Conservation (phyloP, 108 stramenopile genomes). For the Nitzschia sp. region DNA sequence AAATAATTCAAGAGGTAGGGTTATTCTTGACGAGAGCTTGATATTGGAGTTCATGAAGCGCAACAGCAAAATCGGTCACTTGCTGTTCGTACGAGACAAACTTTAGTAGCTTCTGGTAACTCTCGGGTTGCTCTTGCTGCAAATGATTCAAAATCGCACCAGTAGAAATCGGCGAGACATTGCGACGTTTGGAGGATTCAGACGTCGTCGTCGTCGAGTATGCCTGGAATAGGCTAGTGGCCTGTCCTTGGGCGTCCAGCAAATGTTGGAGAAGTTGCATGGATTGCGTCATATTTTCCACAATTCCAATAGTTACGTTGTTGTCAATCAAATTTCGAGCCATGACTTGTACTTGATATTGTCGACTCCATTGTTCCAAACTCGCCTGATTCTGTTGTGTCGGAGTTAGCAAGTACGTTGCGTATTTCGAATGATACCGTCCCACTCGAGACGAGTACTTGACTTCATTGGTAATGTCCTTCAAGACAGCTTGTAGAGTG, state of each 20-base stretch:
- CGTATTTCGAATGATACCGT: conserved; percentile 31
- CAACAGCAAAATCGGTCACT: conserved; percentile 10
- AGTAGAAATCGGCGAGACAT: conserved; percentile 6
- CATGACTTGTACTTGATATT: conserved; percentile 20
- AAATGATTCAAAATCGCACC: not conserved
- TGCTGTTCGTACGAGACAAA: conserved; percentile 5
- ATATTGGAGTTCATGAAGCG: conserved; percentile 2
- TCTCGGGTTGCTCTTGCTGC: not conserved
- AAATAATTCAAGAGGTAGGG: too few relatives aligned
- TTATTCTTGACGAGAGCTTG: too few relatives aligned
- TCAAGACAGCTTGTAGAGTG: not conserved
- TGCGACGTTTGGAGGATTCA: not conserved
- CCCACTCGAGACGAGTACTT: conserved; percentile 18
- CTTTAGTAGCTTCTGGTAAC: not conserved
- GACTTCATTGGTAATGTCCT: not conserved
- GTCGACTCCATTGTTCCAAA: conserved; percentile 15
- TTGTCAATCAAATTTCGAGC: conserved; percentile 49
- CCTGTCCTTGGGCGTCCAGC: conserved; percentile 10
- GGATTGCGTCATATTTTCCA: conserved; percentile 52
- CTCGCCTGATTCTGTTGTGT: conserved; percentile 26
- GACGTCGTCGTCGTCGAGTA: not conserved
- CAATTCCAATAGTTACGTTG: conserved; percentile 52
- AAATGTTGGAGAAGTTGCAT: conserved; percentile 46
- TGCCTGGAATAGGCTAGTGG: not conserved
- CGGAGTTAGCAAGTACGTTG: conserved; percentile 52